Evolutionary conservation across 2,329 filamentous ascomycete species (phyloP).

Genomic region (Aspergillus neoniger): DNA sequence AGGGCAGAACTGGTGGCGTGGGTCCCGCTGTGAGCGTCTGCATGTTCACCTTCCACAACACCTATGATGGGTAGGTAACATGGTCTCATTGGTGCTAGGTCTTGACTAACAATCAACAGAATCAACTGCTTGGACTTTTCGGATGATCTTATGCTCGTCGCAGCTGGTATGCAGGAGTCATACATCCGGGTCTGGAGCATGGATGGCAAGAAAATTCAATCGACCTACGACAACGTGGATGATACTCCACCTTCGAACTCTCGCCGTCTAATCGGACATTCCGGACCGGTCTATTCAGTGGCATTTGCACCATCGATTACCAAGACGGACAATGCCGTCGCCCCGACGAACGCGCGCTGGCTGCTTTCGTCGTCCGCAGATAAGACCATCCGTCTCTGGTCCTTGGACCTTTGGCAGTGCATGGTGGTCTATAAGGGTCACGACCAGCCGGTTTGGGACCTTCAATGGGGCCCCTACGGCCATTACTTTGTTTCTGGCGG

Average conservation of each 20-base stretch:
- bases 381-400: slow-evolving; percentile 88
- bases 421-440: slow-evolving; percentile 93
- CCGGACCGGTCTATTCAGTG: slow-evolving; percentile 83
- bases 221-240: slow-evolving; percentile 61
- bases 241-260: slow-evolving; percentile 69
- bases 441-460: slow-evolving; percentile 82
- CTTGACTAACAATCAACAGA: slow-evolving; percentile 47
- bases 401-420: slow-evolving; percentile 85
- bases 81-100: not conserved
- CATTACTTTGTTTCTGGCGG: slow-evolving; percentile 91
- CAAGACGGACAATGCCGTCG: slow-evolving; percentile 51
- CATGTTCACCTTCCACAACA: slow-evolving; percentile 99
- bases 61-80: slow-evolving; percentile 72
- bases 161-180: slow-evolving; percentile 86
- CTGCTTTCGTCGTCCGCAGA: slow-evolving; percentile 87
- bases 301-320: slow-evolving; percentile 77
- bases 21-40: slow-evolving; percentile 83
- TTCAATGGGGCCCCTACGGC: slow-evolving; percentile 87
- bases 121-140: slow-evolving; percentile 96
- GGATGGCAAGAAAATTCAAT: slow-evolving; percentile 77
- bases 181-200: slow-evolving; percentile 95
- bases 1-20: slow-evolving; percentile 77
- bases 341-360: slow-evolving; percentile 67
- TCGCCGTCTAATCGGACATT: slow-evolving; percentile 80
- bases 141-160: slow-evolving; percentile 82